Evolutionary conservation across 192 early-diverging fungal genomes (phyloP), one percentile per base, ranked within the genome.

Genomic region (Diversispora eburnea): DNA sequence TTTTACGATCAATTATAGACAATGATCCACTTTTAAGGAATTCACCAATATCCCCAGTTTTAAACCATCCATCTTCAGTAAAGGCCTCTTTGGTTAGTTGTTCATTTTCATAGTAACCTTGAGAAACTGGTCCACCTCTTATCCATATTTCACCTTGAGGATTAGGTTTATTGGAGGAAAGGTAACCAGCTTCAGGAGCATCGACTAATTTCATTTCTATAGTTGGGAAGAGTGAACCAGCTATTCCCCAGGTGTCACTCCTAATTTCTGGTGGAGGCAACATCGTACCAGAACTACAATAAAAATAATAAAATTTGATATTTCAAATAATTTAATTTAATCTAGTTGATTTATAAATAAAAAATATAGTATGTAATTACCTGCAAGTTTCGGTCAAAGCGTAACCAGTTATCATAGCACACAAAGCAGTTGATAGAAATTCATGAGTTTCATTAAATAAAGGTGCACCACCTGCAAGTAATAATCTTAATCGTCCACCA

Each of bases 81-180:
- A 97, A 73, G 3, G 88, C 83, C 79, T 95, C 96, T 45, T 67
- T 72, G 12, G 96, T 95, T 79, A 94, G 92, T 22, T 86, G 83
- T 42, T 81, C 81, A 73, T 93, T 89, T 82, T 95, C 93, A 79
- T 84, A 94, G 81, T 98, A 98, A 3, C 92, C 94, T 69, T 78
- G 79, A 77, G 95, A 92, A 58, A 89, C 83, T 49, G 78, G 82
- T 19, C 79, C 73, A 17, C 95, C 95, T 62, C 92, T 90, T 49
- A 94, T 68, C 80, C 88, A 92, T 75, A 98, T 86, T 82, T 98
- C 96, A 66, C 96, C 96, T 39, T 95, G 88, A 17, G 94, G 90
- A 75, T 73, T 83, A 22, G 91, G 91, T 77, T 83, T 81, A 77
- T 93, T 91, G 15, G 82, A 88, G 8, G 90, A 78, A 9, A 77